A percentile compares a stretch with the other conserved stretches of the same genome.
These are phyloP conservation scores for Fusarium fujikuroi DNA, from an alignment of 2,329 filamentous ascomycete species.

Conservation along the genomic window DNA sequence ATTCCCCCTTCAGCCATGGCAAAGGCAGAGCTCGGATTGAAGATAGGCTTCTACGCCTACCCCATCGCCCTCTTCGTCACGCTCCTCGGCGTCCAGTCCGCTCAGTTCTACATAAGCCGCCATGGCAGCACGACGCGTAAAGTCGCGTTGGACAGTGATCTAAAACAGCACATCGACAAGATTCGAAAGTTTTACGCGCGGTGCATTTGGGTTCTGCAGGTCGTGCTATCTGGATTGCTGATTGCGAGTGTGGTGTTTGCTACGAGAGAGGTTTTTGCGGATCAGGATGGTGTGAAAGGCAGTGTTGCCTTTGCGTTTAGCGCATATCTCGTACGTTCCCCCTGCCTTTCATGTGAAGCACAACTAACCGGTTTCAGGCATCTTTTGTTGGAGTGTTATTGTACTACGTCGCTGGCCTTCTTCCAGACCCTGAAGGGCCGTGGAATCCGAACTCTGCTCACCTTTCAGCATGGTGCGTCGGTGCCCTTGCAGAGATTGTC, in stretches of 20 bases:
- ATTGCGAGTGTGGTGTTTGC: constrained; percentile 50
- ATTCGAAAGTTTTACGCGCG: constrained; percentile 47
- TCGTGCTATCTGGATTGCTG: constrained; percentile 47
- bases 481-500: constrained; percentile 49
- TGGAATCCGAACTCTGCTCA: constrained; percentile 54
- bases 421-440: constrained; percentile 57
- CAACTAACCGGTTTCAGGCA: no score
- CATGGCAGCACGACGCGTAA: constrained; percentile 41
- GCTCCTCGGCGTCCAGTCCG: constrained; percentile 50
- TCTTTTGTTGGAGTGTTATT: constrained; percentile 55
- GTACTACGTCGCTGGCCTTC: constrained; percentile 55
- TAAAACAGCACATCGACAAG: constrained; percentile 44
- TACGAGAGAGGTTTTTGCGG: constrained; percentile 48
- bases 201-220: constrained; percentile 52
- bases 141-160: constrained; percentile 41
- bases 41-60: constrained; percentile 55
- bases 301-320: constrained; percentile 52
- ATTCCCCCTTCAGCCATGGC: constrained; percentile 44
- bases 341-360: no score
- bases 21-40: constrained; percentile 49
- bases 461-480: constrained; percentile 52
- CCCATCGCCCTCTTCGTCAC: constrained; percentile 53
- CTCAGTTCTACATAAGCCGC: constrained; percentile 52
- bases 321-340: constrained; percentile 52
- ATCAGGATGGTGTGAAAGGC: constrained; percentile 39